Percentiles rank a stretch among this genome's conserved stretches.
These are phyloP conservation scores for Ceratobasidium sp. DNA, from an alignment of 1,284 basidiomycete species.

Conservation along the genomic window DNA sequence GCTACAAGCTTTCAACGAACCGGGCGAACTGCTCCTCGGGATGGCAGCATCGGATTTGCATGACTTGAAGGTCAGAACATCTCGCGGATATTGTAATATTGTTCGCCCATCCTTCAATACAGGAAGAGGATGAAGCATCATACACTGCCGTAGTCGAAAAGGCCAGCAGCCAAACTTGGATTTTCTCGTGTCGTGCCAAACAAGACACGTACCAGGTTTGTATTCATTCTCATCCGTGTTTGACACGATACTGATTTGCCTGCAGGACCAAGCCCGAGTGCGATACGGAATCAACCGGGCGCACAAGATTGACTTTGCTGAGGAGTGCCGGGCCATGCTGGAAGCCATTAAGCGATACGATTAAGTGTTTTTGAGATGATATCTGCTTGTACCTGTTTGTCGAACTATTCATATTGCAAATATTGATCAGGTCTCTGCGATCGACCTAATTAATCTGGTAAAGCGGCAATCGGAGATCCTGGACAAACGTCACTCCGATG, in stretches of 20 bases:
- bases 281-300: constrained; percentile 82
- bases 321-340: constrained; percentile 68
- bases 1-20: constrained; percentile 96
- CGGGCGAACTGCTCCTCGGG: constrained; percentile 78
- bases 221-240: constrained; percentile 48
- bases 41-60: constrained; percentile 83
- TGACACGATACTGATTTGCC: not conserved
- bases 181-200: constrained; percentile 88
- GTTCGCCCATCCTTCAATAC: constrained; percentile 27
- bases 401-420: constrained; percentile 2
- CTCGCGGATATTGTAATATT: not conserved
- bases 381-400: constrained; percentile 21
- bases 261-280: constrained; percentile 75
- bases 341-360: constrained; percentile 54
- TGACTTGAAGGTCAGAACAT: constrained; percentile 65
- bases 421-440: not conserved
- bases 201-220: constrained; percentile 82
- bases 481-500: constrained; percentile 20
- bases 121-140: constrained; percentile 71
- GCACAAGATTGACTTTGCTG: constrained; percentile 69
- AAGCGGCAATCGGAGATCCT: constrained; percentile 23
- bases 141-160: constrained; percentile 70
- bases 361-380: constrained; percentile 1
- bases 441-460: not conserved
- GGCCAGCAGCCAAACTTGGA: constrained; percentile 74